Evolutionary conservation across 129 eudicot species (phyloP), one percentile per base, ranked within the genome.

Genomic region (Tagetes erecta): DNA sequence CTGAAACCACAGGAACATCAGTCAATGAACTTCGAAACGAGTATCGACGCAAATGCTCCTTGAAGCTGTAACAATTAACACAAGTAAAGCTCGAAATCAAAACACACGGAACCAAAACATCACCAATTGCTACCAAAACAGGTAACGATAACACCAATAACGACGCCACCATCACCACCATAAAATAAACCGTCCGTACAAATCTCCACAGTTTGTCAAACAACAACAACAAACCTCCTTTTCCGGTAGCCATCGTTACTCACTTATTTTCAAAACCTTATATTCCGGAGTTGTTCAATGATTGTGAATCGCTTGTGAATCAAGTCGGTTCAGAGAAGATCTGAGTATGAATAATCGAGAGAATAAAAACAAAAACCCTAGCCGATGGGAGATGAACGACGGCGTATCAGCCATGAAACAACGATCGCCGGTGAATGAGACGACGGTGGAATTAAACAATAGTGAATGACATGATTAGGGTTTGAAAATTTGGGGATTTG

Each of bases 81-180:
- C 98, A 94, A 11, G 93, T 94, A 64, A 94, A 94, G 83, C 87
- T 88, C 71, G 93, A 80, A 47, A 91, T 82, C 77, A 94, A 75
- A 39, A 86, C 68, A 65, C 89, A 83, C 35, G 96, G 96, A 67
- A 91, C 85, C 81, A 88, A 46, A 0, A 92, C 80, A 78, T 94
- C 99, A 50, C 85, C 84, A 35, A 94, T 67, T 27, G 91, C 97
- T 50, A 94, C 94, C 75, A 88, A 70, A 66, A 91, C 73, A 11
- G 99, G 97, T 55, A 89, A 73, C 39, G 85, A 86, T 62, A 85
- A 71, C 53, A 87, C 86, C 82, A 94, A 37, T 20, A 94, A 78
- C 30, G 99, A 94, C 57, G 90, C 78, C 80, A 91, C 67, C 97
- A 94, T 86, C 5, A 88, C 97, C 76, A 88, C 91, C 93, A 94